Base-by-base conservation (phyloP, 805 yeast species). In the Zygoascus tannicola region DNA sequence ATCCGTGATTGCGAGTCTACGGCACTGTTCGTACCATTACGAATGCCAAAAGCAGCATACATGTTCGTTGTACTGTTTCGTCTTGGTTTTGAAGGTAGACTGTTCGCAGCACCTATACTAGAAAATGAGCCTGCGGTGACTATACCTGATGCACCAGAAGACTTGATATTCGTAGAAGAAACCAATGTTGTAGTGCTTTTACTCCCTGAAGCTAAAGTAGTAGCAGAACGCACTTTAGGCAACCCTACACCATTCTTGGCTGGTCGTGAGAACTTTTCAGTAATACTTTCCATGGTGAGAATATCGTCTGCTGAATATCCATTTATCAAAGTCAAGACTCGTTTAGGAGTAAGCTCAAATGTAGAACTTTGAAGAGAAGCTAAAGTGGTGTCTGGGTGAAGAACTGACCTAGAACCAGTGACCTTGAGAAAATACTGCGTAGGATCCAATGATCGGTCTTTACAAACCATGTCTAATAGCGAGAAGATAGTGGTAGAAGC, bases 291-390 rank as follows among this genome's bases (percentile, higher is more conserved):
- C 30, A 26, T 15, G 16, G 40, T 32, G 3, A 15, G 30, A 7
- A 37, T 15, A 15, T 37, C 40, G 5, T 23, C n/a, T n/a, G 36
- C 34, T 20, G 44, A 45, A 35, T 54, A 58, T 7, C 56, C 60
- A 32, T 55, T 55, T 5, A 54, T 46, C 16, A 38, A 37, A 1
- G 73, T 63, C 0, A 74, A 69, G 21, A 65, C 68, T 40, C 63
- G 60, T 49, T 65, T 68, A 1, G 73, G 64, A 2, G 74, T 55
- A 4, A 70, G 55, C 44, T 73, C 77, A 16, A 74, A 56, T 12
- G 12, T 26, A 15, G 58, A 58, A 43, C 58, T 55, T 38, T 63
- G 59, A 3, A 70, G 71, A n/a, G 32, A 15, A 22, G 65, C 58
- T 22, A 73, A 63, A 2, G 65, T 59, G 40, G 44, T 37, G 14